Evolutionary conservation across 805 yeast genomes (phyloP), one percentile per base, ranked within the genome.

Genomic region (Ogataea saltuana): DNA sequence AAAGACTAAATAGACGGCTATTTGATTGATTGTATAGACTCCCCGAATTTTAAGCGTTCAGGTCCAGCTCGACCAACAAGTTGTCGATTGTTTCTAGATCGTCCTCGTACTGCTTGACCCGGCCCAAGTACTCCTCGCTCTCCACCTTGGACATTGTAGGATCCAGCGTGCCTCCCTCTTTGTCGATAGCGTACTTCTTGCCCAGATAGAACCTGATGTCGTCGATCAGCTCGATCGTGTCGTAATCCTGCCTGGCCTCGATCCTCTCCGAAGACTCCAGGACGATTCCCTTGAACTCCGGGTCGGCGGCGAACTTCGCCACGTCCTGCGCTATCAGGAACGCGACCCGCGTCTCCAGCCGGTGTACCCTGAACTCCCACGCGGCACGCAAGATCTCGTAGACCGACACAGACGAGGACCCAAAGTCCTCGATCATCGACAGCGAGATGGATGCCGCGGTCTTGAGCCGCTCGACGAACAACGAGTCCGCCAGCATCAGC

Each of bases 221-320:
- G 61, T 85, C 95, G 20, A 86, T 69, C 51, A 86, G 66, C 54
- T 86, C 95, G 56, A 86, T 83, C 1, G 91, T 83, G 64, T 86
- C 95, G 0, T 85, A 82, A 46, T 80, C 87, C 51, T 86, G 81
- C 56, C 93, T 72, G 12, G 59, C 63, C 16, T 72, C 55, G 38
- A 86, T 84, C 52, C 87, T 65, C 12, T 55, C 49, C 0, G 91
- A 83, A 4, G 57, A 53, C 25, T 51, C 54, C 11, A 45, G n/a
- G 8, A 53, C 42, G 9, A 46, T 28, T 41, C 48, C 56, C 78
- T 71, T 49, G 69, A 71, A 39, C 48, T 52, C 72, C 1, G 64
- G 60, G n/a, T 65, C 65, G 1, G 50, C 29, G 5, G 67, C 51
- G 60, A 58, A 80, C 20, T 35, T 42, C 8, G 51, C 58, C 19